phyloP scores from a whole-genome alignment of 1,139 yeast species.

The Nematodospora anomalae region DNA sequence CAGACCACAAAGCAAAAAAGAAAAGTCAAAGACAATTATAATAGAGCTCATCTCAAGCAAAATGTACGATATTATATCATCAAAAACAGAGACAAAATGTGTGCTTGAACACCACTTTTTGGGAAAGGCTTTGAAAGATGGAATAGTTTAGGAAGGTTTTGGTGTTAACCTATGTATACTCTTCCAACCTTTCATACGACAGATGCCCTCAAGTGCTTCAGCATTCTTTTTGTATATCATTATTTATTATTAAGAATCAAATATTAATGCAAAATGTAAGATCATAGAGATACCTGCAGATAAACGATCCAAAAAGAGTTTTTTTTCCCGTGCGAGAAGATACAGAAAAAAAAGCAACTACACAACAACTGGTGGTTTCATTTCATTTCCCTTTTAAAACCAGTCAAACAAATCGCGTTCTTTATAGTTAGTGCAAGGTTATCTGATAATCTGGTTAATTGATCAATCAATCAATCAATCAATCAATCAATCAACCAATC shows the following conservation, averaged over 20 bases:
- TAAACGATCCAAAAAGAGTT: too few relatives aligned
- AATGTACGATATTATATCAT: conserved; percentile 4
- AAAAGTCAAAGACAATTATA: not conserved
- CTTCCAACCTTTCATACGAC: too few relatives aligned
- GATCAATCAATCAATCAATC: not conserved
- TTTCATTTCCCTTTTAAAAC: too few relatives aligned
- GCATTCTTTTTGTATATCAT: not conserved
- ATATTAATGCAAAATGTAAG: not conserved
- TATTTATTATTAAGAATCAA: too few relatives aligned
- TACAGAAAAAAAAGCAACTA: too few relatives aligned
- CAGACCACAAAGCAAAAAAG: not conserved
- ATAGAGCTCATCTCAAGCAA: not conserved
- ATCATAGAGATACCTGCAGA: not conserved
- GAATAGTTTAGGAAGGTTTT: not conserved
- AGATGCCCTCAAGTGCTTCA: too few relatives aligned
- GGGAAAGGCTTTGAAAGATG: conserved; percentile 1
- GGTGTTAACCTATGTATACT: not conserved
- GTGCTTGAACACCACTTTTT: conserved; percentile 7
- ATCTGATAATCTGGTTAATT: too few relatives aligned
- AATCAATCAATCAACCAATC: not conserved
- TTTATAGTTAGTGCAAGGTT: too few relatives aligned
- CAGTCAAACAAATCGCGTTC: too few relatives aligned
- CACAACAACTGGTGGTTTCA: too few relatives aligned
- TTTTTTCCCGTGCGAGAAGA: too few relatives aligned
- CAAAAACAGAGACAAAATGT: not conserved